A percentile compares a stretch with the other conserved stretches of the same genome.
Evolutionary conservation across 2,329 filamentous ascomycete genomes (phyloP).

Genomic region (Sporothrix protearum): DNA sequence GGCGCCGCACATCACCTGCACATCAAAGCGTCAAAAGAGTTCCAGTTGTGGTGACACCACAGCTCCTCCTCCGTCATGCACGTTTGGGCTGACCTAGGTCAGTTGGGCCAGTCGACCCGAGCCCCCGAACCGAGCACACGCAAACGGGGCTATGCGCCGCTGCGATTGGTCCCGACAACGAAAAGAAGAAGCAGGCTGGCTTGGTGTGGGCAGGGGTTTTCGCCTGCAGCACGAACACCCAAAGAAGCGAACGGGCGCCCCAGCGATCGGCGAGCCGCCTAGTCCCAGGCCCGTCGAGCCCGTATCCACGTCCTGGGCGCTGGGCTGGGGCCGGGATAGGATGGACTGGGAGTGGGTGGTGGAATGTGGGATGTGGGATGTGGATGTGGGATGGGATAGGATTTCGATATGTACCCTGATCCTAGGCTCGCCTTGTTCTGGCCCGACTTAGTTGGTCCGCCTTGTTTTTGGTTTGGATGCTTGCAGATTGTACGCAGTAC

Average conservation of each 20-base stretch:
- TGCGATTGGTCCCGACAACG: slow-evolving; percentile 5
- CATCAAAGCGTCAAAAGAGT: too few relatives aligned
- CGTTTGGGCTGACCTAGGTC: slow-evolving; percentile 5
- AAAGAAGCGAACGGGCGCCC: slow-evolving; percentile 9
- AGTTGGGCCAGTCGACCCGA: background rate
- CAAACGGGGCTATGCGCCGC: background rate
- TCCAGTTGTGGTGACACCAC: too few relatives aligned
- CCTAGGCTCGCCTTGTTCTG: background rate
- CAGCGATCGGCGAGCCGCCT: slow-evolving; percentile 10
- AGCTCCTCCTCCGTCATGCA: background rate
- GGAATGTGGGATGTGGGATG: background rate
- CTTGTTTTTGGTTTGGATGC: background rate
- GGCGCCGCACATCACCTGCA: background rate
- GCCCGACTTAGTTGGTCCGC: background rate
- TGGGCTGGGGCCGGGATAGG: slow-evolving; percentile 3
- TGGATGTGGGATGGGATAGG: background rate
- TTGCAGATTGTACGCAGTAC: too few relatives aligned
- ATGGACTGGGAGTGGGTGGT: background rate
- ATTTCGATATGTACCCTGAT: background rate
- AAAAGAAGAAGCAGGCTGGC: slow-evolving; percentile 2
- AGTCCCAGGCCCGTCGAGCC: background rate
- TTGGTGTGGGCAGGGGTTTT: background rate
- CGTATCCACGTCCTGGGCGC: slow-evolving; percentile 9
- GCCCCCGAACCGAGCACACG: background rate
- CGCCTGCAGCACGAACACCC: background rate